phyloP scores from a whole-genome alignment of 2,329 filamentous ascomycete species.

The Exophiala spinifera region DNA sequence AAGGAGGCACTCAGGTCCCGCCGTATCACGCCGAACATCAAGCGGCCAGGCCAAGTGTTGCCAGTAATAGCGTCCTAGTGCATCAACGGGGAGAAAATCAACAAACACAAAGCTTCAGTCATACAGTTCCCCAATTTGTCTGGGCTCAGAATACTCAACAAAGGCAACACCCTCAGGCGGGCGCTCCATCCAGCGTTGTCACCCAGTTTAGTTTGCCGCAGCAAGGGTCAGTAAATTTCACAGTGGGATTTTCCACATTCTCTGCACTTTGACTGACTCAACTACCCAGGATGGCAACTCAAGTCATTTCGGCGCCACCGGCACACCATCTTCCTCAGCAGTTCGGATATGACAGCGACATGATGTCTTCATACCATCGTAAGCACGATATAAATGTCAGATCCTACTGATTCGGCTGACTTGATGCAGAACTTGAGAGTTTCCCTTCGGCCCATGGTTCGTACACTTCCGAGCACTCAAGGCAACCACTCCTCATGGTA shows the following conservation, averaged over 20 bases:
- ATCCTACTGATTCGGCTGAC: conserved; percentile 6
- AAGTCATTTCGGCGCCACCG: conserved; percentile 17
- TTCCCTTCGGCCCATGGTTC: conserved; percentile 6
- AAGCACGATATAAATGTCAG: not conserved
- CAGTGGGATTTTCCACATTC: too few species aligned
- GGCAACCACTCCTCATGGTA: conserved; percentile 16
- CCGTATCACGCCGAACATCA: conserved; percentile 11
- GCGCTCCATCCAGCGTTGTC: conserved; percentile 1
- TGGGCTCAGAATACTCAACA: conserved; percentile 9
- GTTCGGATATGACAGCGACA: conserved; percentile 16
- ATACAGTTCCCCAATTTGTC: conserved; percentile 8
- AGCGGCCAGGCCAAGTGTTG: conserved; percentile 3
- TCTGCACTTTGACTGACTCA: conserved; percentile 2
- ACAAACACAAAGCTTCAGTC: conserved; percentile 1
- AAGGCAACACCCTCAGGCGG: conserved; percentile 2
- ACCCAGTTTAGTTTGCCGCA: conserved; percentile 13
- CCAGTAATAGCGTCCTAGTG: conserved; percentile 2
- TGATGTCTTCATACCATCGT: conserved; percentile 10
- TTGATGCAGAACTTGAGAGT: conserved; percentile 8
- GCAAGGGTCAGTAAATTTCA: conserved; percentile 15
- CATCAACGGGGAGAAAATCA: conserved; percentile 10
- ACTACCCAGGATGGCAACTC: conserved; percentile 22
- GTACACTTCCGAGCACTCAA: conserved; percentile 9
- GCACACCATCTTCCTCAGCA: conserved; percentile 12
- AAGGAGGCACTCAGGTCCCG: conserved; percentile 4